Evolutionary conservation across 805 yeast genomes (phyloP), one percentile per base, ranked within the genome.

Genomic region (Cyberlindnera veronae): DNA sequence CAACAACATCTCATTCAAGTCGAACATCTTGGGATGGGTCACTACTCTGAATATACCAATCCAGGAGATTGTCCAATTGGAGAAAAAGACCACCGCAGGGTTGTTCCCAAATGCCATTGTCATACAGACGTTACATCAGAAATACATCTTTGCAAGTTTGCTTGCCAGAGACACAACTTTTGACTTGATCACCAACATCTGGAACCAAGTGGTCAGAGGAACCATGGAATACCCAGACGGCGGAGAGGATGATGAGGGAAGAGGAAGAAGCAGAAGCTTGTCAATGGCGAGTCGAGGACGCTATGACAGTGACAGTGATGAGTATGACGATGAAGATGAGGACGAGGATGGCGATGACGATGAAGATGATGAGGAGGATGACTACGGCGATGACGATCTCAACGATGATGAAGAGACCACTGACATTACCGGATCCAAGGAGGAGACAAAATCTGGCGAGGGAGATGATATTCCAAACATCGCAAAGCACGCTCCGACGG

Each of bases 11-110:
- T 86, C 96, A 54, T 93, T 93, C 70, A 83, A 88, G 54, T 84
- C 96, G 5, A 84, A 83, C 51, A 71, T 93, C 32, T 66, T 91
- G 29, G 96, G 96, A 3, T 89, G 96, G 95, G 84, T 88, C 7
- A 87, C 96, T 8, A 84, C 77, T 51, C 63, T 90, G 32, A 73
- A 79, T 3, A 74, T 93, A n/a, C 80, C 88, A 1, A 72, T 81
- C 49, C 79, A 75, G 35, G 96, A 89, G 41, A 77, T 93, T 30
- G 73, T 76, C 9, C 71, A 74, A 29, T 74, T 89, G 50, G 96
- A 91, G 55, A 86, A 87, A 61, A 83, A 79, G 48, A 71, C 79
- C 20, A 87, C 95, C 0, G 96, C 90, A 4, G 95, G 93, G 1
- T 67, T 91, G 11, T 88, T 91, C 55, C 95, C 95, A 23, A 91